Percentiles rank a stretch among this genome's conserved stretches.
Conservation (phyloP, 257 asterid species). For the Voacanga thouarsii region DNA sequence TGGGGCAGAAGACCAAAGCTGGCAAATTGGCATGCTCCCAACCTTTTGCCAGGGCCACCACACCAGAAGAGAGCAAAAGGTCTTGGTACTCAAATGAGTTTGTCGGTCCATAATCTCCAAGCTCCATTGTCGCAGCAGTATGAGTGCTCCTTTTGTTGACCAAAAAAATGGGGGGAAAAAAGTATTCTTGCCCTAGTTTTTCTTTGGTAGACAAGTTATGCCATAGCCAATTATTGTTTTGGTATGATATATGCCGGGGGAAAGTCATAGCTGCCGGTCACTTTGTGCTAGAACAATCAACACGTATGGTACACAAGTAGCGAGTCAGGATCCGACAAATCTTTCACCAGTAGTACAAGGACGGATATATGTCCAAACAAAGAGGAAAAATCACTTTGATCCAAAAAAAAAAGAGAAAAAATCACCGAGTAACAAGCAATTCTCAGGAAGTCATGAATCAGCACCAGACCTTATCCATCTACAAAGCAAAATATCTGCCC, state of each 20-base stretch:
- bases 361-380: not conserved
- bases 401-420: not conserved
- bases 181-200: too few relatives aligned
- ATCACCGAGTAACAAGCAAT: too few relatives aligned
- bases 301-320: too few relatives aligned
- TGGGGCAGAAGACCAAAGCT: slow-evolving; percentile 1
- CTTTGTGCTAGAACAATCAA: not conserved
- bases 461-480: slow-evolving; percentile 20
- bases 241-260: too few relatives aligned
- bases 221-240: too few relatives aligned
- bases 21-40: not conserved
- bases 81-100: not conserved
- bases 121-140: not conserved
- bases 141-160: not conserved
- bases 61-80: not conserved
- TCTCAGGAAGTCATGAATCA: not conserved
- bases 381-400: not conserved
- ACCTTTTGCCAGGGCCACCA: not conserved
- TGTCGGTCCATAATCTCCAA: not conserved
- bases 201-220: not conserved
- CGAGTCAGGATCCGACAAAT: not conserved
- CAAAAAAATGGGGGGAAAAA: too few relatives aligned
- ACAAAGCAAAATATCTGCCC: slow-evolving; percentile 16
- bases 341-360: not conserved
- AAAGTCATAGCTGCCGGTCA: not conserved